Evolutionary conservation across 306 rosid genomes (phyloP).

Genomic region (Pyrus communis): DNA sequence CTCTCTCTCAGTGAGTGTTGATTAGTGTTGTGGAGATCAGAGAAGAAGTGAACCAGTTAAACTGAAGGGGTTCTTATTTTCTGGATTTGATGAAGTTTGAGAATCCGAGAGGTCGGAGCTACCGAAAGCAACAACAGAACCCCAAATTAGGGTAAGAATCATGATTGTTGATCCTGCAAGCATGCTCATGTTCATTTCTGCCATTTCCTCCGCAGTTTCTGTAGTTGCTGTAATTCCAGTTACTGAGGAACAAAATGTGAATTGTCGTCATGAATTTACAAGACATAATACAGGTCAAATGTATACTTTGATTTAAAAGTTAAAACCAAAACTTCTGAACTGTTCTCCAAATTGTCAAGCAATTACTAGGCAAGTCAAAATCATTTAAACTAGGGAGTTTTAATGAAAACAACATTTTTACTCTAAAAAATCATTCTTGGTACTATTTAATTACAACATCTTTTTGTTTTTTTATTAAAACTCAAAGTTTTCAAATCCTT

Average conservation of each 20-base stretch:
- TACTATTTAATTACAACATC: too few species aligned
- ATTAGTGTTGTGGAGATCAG: background rate
- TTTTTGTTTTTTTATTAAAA: too few species aligned
- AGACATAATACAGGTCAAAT: background rate
- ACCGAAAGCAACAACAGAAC: constrained; percentile 26
- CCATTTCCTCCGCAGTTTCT: background rate
- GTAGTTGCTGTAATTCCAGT: constrained; percentile 22
- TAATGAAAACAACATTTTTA: too few species aligned
- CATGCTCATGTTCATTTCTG: constrained; percentile 22
- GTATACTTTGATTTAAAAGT: background rate
- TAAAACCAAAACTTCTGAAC: background rate
- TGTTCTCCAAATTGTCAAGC: background rate
- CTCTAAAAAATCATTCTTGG: too few species aligned
- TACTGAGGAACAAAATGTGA: constrained; percentile 2
- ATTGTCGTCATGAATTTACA: background rate
- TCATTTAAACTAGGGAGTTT: too few species aligned
- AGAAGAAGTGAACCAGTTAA: constrained; percentile 14
- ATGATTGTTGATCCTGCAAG: constrained; percentile 29
- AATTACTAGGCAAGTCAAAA: background rate
- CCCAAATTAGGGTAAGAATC: constrained; percentile 32
- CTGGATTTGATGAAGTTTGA: constrained; percentile 1
- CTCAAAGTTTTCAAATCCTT: too few species aligned
- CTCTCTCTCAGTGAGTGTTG: background rate
- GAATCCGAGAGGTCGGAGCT: constrained; percentile 22
- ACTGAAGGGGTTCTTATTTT: constrained; percentile 7